Conservation (phyloP, 345 rosid species). For the Syzygium jambos region DNA sequence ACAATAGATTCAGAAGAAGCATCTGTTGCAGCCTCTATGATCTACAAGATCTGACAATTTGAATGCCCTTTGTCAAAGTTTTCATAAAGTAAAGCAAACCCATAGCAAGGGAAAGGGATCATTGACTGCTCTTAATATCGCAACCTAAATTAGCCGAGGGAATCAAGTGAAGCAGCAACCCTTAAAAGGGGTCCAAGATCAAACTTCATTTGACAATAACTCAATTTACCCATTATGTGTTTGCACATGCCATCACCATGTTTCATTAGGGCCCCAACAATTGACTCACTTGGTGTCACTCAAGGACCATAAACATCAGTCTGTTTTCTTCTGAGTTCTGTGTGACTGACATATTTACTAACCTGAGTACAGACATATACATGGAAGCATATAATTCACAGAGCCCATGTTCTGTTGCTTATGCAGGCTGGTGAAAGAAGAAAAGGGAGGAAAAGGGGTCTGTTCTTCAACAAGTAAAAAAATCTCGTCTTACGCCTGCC, state of each 20-base stretch:
- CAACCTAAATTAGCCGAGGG: not conserved
- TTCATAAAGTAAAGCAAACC: not conserved
- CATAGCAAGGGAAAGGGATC: not conserved
- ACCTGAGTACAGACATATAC: not conserved
- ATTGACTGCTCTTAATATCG: not conserved
- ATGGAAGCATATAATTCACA: not conserved
- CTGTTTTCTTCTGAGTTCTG: not conserved
- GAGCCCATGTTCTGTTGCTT: not conserved
- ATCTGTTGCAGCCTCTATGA: not conserved
- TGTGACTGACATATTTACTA: not conserved
- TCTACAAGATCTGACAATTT: not conserved
- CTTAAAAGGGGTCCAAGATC: not conserved
- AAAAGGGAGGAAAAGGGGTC: slow-evolving; percentile 55
- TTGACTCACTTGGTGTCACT: not conserved
- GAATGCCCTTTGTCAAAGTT: not conserved
- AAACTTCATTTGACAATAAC: not conserved
- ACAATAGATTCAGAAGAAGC: not conserved
- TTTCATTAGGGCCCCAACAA: not conserved
- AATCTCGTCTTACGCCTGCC: not conserved
- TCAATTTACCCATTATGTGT: not conserved
- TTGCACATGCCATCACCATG: not conserved
- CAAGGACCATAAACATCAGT: not conserved
- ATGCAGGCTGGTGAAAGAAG: slow-evolving; percentile 62
- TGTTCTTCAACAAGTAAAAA: slow-evolving; percentile 50
- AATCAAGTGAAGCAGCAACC: not conserved